Conservation (phyloP, 192 early-diverging fungal species). For the Endogone sp. region DNA sequence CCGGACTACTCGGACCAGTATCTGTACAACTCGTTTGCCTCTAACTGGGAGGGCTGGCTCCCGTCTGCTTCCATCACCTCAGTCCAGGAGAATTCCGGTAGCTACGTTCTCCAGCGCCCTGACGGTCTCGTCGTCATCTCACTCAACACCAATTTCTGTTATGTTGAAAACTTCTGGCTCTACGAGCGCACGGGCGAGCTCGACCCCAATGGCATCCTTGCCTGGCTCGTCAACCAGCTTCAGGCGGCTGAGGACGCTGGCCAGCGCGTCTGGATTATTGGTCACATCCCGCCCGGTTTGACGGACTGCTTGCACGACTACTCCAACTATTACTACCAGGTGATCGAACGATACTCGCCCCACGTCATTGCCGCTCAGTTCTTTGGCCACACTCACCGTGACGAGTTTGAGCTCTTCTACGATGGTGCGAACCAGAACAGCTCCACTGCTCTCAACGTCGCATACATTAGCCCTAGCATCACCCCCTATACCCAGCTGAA, state of each 20-base stretch:
- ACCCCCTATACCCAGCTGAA: constrained; percentile 48
- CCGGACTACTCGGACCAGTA: constrained; percentile 28
- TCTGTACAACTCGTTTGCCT: constrained; percentile 43
- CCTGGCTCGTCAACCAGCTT: constrained; percentile 45
- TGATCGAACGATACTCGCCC: constrained; percentile 49
- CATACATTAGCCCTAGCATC: constrained; percentile 48
- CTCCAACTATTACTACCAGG: constrained; percentile 49
- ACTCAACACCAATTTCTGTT: constrained; percentile 58
- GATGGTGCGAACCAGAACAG: constrained; percentile 21
- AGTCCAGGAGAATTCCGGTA: constrained; percentile 41
- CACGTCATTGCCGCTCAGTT: constrained; percentile 53
- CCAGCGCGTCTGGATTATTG: constrained; percentile 56
- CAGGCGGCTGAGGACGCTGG: constrained; percentile 47
- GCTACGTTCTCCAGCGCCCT: constrained; percentile 40
- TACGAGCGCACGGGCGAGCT: constrained; percentile 29
- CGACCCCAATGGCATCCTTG: constrained; percentile 48
- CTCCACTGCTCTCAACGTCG: constrained; percentile 37
- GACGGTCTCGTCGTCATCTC: constrained; percentile 45
- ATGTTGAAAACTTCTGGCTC: constrained; percentile 51
- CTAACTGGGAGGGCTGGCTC: too few relatives aligned
- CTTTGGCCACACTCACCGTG: constrained; percentile 53
- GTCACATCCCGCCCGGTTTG: constrained; percentile 46
- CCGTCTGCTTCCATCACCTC: constrained; percentile 29
- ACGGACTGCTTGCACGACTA: constrained; percentile 46
- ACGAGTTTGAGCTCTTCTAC: constrained; percentile 52